A percentile compares a stretch with the other conserved stretches of the same genome.
phyloP scores from a whole-genome alignment of 345 rosid genomes.

The Iberis pinnata region DNA sequence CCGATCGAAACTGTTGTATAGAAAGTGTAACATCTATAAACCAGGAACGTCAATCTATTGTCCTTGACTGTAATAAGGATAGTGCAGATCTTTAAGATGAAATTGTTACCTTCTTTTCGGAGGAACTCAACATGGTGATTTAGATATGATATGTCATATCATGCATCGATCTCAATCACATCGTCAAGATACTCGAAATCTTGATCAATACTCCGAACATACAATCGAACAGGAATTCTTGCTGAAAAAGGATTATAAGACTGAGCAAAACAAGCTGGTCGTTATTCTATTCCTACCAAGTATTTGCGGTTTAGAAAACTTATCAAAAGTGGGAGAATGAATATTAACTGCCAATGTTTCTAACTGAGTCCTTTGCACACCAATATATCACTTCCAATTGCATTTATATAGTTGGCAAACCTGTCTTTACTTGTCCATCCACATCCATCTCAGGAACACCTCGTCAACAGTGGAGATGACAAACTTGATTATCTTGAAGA shows the following conservation, averaged over 20 bases:
- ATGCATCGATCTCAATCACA: slow-evolving; percentile 48
- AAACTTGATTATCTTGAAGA: slow-evolving; percentile 31
- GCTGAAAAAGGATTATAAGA: slow-evolving; percentile 39
- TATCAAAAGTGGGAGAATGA: no score
- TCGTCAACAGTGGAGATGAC: slow-evolving; percentile 37
- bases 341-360: no score
- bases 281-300: no score
- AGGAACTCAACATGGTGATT: slow-evolving; percentile 67
- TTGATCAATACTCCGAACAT: slow-evolving; percentile 44
- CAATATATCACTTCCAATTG: no score
- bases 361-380: no score
- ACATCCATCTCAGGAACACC: slow-evolving; percentile 40
- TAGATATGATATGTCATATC: slow-evolving; percentile 79
- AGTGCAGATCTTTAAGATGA: slow-evolving; percentile 4
- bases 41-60: no score
- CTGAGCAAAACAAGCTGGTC: no score
- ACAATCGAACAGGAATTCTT: slow-evolving; percentile 74
- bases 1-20: no score
- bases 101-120: slow-evolving; percentile 53
- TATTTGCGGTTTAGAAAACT: no score
- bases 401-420: slow-evolving; percentile 47
- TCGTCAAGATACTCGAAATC: slow-evolving; percentile 69
- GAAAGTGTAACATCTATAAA: no score
- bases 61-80: neutral
- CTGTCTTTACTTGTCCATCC: slow-evolving; percentile 63